phyloP scores from a whole-genome alignment of 2,329 filamentous ascomycete species.

The Colletotrichum lini region DNA sequence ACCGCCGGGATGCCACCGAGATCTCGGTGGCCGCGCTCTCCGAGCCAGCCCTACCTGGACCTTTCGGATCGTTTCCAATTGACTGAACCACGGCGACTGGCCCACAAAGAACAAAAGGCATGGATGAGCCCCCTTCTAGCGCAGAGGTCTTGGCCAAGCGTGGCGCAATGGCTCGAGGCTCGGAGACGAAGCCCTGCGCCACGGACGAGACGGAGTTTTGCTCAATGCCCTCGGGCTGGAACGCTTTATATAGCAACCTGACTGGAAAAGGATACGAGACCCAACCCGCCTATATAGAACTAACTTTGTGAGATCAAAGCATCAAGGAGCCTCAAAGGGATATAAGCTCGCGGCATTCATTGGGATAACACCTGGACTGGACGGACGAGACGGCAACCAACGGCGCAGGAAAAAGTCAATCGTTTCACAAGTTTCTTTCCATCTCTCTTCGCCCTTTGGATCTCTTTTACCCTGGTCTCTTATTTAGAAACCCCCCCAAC shows the following conservation, averaged over 20 bases:
- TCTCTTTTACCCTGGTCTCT: too few species aligned
- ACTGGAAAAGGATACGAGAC: constrained; percentile 21
- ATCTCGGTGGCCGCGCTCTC: constrained; percentile 30
- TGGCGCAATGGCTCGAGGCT: constrained; percentile 24
- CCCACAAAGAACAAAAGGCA: constrained; percentile 19
- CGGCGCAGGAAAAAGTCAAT: neutral
- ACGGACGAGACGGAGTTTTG: constrained; percentile 19
- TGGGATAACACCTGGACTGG: too few species aligned
- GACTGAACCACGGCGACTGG: neutral
- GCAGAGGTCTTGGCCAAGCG: constrained; percentile 25
- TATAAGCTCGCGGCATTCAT: neutral
- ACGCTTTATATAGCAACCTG: constrained; percentile 25
- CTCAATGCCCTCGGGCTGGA: constrained; percentile 15
- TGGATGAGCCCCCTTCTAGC: constrained; percentile 12
- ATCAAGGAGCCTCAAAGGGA: constrained; percentile 11
- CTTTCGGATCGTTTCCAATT: neutral
- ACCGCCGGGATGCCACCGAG: neutral
- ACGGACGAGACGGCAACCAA: neutral
- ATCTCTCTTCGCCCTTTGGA: too few species aligned
- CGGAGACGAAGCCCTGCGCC: constrained; percentile 27
- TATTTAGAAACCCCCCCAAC: too few species aligned
- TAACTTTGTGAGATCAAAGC: neutral
- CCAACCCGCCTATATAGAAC: neutral
- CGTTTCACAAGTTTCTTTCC: neutral
- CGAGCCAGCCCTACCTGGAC: constrained; percentile 8